These are phyloP conservation scores for Lasiosphaeria hispida DNA, from an alignment of 495 filamentous ascomycete species.

Conservation along the genomic window DNA sequence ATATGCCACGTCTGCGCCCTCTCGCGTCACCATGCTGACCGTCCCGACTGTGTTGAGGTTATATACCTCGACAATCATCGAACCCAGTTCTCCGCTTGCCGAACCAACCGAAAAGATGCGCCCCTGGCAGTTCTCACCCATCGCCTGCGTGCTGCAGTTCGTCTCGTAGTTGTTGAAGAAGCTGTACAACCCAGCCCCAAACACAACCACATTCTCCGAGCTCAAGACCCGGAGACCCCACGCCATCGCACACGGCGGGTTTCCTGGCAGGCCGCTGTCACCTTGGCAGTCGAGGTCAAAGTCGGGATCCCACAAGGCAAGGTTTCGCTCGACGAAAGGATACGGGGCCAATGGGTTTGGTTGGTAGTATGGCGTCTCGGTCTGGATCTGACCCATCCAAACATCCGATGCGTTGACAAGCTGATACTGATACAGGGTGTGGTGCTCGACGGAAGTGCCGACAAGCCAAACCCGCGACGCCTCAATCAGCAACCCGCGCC, in stretches of 20 bases:
- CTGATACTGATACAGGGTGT: slow-evolving; percentile 81
- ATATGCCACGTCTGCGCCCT: slow-evolving; percentile 24
- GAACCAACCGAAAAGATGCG: slow-evolving; percentile 53
- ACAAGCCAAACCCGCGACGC: slow-evolving; percentile 59
- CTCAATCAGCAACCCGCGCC: slow-evolving; percentile 79
- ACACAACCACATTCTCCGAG: slow-evolving; percentile 62
- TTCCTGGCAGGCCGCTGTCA: slow-evolving; percentile 25
- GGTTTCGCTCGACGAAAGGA: slow-evolving; percentile 61
- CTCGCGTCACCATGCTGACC: slow-evolving; percentile 31
- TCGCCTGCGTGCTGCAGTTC: slow-evolving; percentile 58
- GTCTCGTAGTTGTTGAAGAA: slow-evolving; percentile 88
- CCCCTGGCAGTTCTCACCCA: slow-evolving; percentile 75
- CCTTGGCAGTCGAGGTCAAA: slow-evolving; percentile 50
- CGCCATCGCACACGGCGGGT: slow-evolving; percentile 50
- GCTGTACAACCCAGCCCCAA: slow-evolving; percentile 75
- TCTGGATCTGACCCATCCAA: slow-evolving; percentile 81
- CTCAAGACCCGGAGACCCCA: slow-evolving; percentile 77
- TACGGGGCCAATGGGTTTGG: slow-evolving; percentile 69
- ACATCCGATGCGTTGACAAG: slow-evolving; percentile 72
- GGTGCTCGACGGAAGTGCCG: slow-evolving; percentile 80
- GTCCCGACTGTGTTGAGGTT: slow-evolving; percentile 35
- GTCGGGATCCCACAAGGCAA: slow-evolving; percentile 67
- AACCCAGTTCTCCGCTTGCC: background rate
- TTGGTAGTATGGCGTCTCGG: slow-evolving; percentile 90
- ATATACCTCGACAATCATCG: slow-evolving; percentile 19